Base-by-base conservation (phyloP, 805 yeast genomes). In the Kuraishia floccosa region DNA sequence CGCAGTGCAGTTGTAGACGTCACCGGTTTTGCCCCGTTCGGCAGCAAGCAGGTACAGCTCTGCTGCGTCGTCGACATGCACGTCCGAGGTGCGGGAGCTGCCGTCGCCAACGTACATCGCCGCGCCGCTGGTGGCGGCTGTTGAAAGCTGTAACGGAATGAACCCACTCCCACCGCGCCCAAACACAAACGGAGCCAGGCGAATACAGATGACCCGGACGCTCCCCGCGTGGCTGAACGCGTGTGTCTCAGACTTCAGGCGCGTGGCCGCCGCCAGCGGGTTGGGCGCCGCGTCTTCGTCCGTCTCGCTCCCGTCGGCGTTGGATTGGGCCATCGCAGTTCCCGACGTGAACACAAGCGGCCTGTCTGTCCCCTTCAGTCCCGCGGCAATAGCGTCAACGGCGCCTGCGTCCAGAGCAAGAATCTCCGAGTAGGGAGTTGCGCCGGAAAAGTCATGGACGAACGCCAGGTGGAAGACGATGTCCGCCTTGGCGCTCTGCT, bases 381-480 rank as follows among this genome's bases (percentile, higher is more conserved):
- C 50, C 3, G 49, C 49, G 21, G 39, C 32, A 35, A 59, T 39
- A 11, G 55, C 43, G 11, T 35, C 30, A 10, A 48, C 30, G 1
- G 60, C 62, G 5, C 24, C 35, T n/a, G 27, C 33, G 24, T 58
- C 63, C 27, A 43, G 29, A 17, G 33, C 33, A 24, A 38, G 31
- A 18, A 45, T 24, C n/a, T 41, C 28, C 2, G 25, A 39, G 25
- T 34, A 40, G 10, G 47, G 38, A 24, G 34, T 40, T 8, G 47
- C 22, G 9, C 22, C 38, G 4, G 34, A 14, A 30, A 49, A 54
- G 31, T 57, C 57, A 35, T 54, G 56, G 17, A 43, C 37, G 37
- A 50, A 60, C 1, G 54, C 68, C 25, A 56, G 34, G 33, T 60
- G 65, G n/a, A 58, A 29, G 11, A 55, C 54, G 5, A 51, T 65